Conservation (phyloP, 2,329 filamentous ascomycete genomes). For the Xylaria sp. region DNA sequence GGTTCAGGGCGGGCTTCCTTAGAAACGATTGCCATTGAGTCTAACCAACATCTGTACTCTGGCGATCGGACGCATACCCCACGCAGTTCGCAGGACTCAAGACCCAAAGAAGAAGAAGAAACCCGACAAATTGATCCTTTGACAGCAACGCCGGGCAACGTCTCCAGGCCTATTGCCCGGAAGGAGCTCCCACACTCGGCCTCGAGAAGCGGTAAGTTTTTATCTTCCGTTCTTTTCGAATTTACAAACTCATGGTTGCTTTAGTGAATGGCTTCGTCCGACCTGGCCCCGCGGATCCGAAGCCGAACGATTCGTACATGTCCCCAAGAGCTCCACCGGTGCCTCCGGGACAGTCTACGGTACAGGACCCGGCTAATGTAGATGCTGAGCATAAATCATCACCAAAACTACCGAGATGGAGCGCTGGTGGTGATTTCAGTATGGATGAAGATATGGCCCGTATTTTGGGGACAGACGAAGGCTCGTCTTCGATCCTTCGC, state of each 20-base stretch:
- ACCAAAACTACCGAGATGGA: conserved; percentile 78
- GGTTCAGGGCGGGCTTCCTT: conserved; percentile 55
- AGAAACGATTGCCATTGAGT: conserved; percentile 48
- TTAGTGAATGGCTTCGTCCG: conserved; percentile 54
- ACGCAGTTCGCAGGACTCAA: conserved; percentile 69
- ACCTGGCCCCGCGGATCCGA: conserved; percentile 53
- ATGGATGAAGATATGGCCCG: conserved; percentile 96
- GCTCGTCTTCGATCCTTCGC: conserved; percentile 82
- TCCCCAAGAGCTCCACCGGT: conserved; percentile 66
- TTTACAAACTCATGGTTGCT: conserved; percentile 37
- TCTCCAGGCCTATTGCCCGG: conserved; percentile 65
- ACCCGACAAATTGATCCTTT: conserved; percentile 59
- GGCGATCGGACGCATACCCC: conserved; percentile 56
- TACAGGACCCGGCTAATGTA: conserved; percentile 62
- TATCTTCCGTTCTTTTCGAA: neutral
- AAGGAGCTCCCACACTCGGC: conserved; percentile 69
- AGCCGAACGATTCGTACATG: conserved; percentile 65
- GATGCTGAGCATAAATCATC: conserved; percentile 62
- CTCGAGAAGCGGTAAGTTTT: conserved; percentile 58
- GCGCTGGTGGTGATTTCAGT: conserved; percentile 85
- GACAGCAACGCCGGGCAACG: conserved; percentile 53
- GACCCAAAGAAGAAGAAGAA: conserved; percentile 65
- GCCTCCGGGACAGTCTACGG: conserved; percentile 58
- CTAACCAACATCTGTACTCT: conserved; percentile 50
- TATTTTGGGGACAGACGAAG: conserved; percentile 82